Conservation (phyloP, 176 grass and related monocot genomes). For the barley (Hordeum vulgare) region DNA sequence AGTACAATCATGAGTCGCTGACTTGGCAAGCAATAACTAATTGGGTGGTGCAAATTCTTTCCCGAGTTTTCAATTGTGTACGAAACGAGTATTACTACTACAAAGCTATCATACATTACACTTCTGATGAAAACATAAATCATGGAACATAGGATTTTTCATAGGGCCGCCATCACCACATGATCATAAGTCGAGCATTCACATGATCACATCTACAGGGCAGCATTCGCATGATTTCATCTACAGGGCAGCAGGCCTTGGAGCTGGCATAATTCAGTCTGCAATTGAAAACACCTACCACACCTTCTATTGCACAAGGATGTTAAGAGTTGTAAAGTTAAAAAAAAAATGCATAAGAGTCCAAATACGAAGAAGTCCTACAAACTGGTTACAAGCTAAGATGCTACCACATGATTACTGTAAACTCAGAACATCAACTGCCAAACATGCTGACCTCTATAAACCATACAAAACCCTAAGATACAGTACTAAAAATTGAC, state of each 20-base stretch:
- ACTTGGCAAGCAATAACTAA: too few species aligned
- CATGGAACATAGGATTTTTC: neutral
- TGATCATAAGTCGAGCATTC: neutral
- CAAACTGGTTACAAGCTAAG: neutral
- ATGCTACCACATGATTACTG: neutral
- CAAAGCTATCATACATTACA: neutral
- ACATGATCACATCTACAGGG: neutral
- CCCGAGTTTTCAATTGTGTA: neutral
- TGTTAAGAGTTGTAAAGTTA: neutral
- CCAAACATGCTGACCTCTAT: neutral
- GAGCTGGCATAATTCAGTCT: neutral
- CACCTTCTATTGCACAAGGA: neutral
- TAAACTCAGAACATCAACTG: neutral
- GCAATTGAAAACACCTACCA: neutral
- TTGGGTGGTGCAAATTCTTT: neutral
- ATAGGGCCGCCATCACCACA: neutral
- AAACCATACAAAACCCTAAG: neutral
- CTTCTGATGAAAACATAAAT: neutral
- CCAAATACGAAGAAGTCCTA: neutral
- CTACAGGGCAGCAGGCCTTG: neutral
- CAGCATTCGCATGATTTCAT: neutral
- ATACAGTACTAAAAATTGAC: neutral
- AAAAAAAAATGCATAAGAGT: neutral
- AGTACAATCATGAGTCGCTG: too few species aligned
- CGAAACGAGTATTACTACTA: neutral